phyloP scores from a whole-genome alignment of 2,329 filamentous ascomycete genomes.

The Fusarium sp. region DNA sequence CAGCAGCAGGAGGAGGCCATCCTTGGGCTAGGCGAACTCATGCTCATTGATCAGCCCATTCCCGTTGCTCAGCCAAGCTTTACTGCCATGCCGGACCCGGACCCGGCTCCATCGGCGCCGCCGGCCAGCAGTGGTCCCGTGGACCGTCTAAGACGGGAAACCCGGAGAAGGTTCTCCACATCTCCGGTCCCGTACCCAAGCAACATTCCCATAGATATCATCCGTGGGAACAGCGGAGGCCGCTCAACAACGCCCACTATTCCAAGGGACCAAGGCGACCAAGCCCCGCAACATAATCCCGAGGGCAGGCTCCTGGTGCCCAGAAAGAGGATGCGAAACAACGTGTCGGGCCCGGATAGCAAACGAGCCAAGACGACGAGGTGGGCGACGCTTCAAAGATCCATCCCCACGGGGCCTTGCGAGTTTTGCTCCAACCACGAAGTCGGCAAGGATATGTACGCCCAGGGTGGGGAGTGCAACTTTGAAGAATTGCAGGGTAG shows the following conservation, averaged over 20 bases:
- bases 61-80: background rate
- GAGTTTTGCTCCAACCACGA: slow-evolving; percentile 26
- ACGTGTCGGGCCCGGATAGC: background rate
- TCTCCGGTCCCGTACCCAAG: background rate
- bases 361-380: background rate
- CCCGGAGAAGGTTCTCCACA: background rate
- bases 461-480: background rate
- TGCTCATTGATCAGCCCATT: too few relatives aligned
- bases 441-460: background rate
- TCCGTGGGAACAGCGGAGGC: background rate
- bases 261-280: background rate
- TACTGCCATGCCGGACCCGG: background rate
- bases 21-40: too few relatives aligned
- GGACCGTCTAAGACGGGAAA: background rate
- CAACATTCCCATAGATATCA: background rate
- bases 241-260: background rate
- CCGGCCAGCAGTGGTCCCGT: background rate
- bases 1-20: background rate
- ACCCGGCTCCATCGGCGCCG: background rate
- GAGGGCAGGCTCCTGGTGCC: background rate
- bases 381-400: background rate
- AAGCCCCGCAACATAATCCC: background rate
- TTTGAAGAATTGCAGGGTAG: slow-evolving; percentile 1
- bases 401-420: slow-evolving; percentile 4
- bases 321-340: background rate